Evolutionary conservation across 2,329 filamentous ascomycete species (phyloP).

Genomic region (Pseudonectria foliicola): DNA sequence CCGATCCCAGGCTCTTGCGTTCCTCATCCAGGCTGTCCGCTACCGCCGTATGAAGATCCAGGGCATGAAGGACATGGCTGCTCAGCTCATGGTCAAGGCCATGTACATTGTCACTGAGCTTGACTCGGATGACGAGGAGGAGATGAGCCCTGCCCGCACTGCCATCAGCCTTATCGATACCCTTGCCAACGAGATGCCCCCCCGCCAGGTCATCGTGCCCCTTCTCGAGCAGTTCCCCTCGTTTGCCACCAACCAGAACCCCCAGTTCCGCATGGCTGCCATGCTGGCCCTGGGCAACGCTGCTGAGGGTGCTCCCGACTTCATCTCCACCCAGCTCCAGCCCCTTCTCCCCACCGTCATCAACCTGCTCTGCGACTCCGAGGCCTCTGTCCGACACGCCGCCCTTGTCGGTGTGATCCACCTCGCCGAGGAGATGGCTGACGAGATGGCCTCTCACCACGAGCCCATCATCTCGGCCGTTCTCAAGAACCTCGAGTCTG

Average conservation of each 20-base stretch:
- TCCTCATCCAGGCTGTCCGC: slow-evolving; percentile 85
- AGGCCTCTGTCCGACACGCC: slow-evolving; percentile 76
- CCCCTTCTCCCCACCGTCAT: slow-evolving; percentile 81
- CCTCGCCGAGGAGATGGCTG: slow-evolving; percentile 85
- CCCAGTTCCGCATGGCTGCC: slow-evolving; percentile 79
- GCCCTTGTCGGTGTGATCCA: slow-evolving; percentile 82
- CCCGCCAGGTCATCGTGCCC: slow-evolving; percentile 89
- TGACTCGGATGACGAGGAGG: slow-evolving; percentile 68
- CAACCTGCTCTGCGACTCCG: slow-evolving; percentile 75
- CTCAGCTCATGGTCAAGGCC: slow-evolving; percentile 79
- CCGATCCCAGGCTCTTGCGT: slow-evolving; percentile 82
- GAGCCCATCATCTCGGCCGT: slow-evolving; percentile 75
- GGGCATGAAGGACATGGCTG: slow-evolving; percentile 73
- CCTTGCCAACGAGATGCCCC: slow-evolving; percentile 79
- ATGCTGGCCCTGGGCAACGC: slow-evolving; percentile 89
- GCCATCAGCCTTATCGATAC: slow-evolving; percentile 85
- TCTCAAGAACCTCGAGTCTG: slow-evolving; percentile 81
- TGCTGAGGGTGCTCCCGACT: slow-evolving; percentile 94
- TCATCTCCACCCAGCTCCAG: slow-evolving; percentile 87
- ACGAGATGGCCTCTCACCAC: slow-evolving; percentile 83
- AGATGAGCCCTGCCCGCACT: slow-evolving; percentile 71
- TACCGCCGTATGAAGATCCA: slow-evolving; percentile 96
- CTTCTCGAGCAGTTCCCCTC: slow-evolving; percentile 78
- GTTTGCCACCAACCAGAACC: slow-evolving; percentile 68
- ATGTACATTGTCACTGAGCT: slow-evolving; percentile 88